phyloP scores from a whole-genome alignment of 176 grass and related monocot genomes.

The Pharus latifolius region DNA sequence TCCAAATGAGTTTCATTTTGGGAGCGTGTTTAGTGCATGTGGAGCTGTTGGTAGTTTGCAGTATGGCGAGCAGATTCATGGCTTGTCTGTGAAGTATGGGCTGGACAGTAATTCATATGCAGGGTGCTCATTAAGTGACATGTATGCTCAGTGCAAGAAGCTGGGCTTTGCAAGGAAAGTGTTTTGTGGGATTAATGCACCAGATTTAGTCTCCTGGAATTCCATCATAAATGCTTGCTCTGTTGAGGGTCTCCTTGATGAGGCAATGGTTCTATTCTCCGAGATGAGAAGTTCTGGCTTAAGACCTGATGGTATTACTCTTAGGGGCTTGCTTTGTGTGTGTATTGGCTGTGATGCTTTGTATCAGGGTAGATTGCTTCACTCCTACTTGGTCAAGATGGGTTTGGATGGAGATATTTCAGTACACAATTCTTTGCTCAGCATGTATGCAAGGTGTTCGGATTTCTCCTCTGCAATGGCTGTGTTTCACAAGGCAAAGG shows the following conservation, averaged over 20 bases:
- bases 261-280: conserved; percentile 42
- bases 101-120: conserved; percentile 27
- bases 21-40: conserved; percentile 50
- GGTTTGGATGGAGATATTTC: conserved; percentile 22
- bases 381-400: conserved; percentile 38
- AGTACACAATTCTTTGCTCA: conserved; percentile 44
- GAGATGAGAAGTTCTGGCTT: conserved; percentile 52
- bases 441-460: conserved; percentile 44
- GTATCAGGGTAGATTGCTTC: conserved; percentile 49
- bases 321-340: conserved; percentile 59
- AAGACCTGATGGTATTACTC: conserved; percentile 57
- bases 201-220: conserved; percentile 75
- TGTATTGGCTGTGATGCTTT: conserved; percentile 56
- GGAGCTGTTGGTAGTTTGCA: conserved; percentile 18
- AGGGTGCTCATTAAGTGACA: conserved; percentile 37
- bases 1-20: conserved; percentile 74
- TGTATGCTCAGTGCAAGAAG: conserved; percentile 53
- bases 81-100: conserved; percentile 49
- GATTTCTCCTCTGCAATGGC: conserved; percentile 41
- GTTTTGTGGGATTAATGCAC: conserved; percentile 39
- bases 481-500: conserved; percentile 22
- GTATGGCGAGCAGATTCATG: conserved; percentile 50
- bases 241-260: conserved; percentile 46
- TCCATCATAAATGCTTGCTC: conserved; percentile 62
- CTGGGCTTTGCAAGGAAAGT: conserved; percentile 37